Conservation (phyloP, 495 filamentous ascomycete genomes). For the Penicillium silybi region DNA sequence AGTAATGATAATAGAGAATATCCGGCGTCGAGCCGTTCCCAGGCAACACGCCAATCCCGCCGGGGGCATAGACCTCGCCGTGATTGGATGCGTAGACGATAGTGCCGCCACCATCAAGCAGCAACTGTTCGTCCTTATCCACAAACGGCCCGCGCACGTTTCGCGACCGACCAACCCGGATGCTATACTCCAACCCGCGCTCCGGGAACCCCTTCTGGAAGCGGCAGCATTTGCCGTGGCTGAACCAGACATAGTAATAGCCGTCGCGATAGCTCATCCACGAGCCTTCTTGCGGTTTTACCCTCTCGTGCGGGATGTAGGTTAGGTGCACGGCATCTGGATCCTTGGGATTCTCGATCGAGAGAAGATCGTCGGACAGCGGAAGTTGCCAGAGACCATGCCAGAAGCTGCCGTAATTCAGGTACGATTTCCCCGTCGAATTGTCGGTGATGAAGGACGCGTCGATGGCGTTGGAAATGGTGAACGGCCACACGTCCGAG, state of each 20-base stretch:
- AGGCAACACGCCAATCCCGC: constrained; percentile 38
- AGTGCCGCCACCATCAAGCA: constrained; percentile 40
- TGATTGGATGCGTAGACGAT: constrained; percentile 45
- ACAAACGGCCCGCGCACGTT: constrained; percentile 39
- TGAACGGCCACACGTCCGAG: constrained; percentile 47
- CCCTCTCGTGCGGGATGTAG: constrained; percentile 19
- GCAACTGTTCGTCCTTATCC: constrained; percentile 26
- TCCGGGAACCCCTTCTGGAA: constrained; percentile 47
- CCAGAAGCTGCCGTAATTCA: constrained; percentile 74
- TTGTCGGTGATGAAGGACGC: constrained; percentile 53
- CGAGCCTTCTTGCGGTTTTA: constrained; percentile 56
- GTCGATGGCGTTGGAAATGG: constrained; percentile 71
- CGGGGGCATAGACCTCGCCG: constrained; percentile 44
- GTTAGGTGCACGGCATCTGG: constrained; percentile 50
- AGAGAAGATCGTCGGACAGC: constrained; percentile 45
- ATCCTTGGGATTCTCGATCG: constrained; percentile 25
- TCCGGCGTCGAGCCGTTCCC: constrained; percentile 29
- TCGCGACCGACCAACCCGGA: constrained; percentile 40
- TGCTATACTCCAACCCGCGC: constrained; percentile 58
- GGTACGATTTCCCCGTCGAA: constrained; percentile 42
- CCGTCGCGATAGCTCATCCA: constrained; percentile 54
- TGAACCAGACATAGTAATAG: constrained; percentile 72
- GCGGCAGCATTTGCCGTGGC: constrained; percentile 63
- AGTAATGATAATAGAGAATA: constrained; percentile 49
- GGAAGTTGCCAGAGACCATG: constrained; percentile 62